A percentile compares a stretch with the other conserved stretches of the same genome.
These are phyloP conservation scores for Hortiboletus flavorubellus DNA, from an alignment of 768 basidiomycete species.

Conservation along the genomic window DNA sequence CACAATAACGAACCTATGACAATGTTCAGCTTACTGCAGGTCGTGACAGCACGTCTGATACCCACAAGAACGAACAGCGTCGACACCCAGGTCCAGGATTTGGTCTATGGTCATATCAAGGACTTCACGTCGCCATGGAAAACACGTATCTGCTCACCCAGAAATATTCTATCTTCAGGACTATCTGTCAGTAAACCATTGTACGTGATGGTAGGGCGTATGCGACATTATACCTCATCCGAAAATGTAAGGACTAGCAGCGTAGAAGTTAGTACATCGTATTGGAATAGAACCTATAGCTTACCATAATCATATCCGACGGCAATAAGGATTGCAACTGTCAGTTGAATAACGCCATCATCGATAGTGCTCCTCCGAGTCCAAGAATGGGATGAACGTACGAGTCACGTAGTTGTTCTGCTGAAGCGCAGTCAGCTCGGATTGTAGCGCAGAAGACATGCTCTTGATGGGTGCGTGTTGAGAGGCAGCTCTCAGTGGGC, in stretches of 20 bases:
- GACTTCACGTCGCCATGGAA: not conserved
- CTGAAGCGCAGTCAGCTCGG: not conserved
- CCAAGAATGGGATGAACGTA: not conserved
- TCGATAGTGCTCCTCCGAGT: not conserved
- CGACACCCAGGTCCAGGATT: constrained; percentile 3
- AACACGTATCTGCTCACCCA: not conserved
- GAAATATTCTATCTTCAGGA: not conserved
- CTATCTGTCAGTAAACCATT: not conserved
- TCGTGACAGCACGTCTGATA: not conserved
- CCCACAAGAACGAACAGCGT: constrained; percentile 6
- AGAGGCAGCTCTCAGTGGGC: too few species aligned
- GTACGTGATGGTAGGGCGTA: not conserved
- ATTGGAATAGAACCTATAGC: not conserved
- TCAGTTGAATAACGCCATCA: not conserved
- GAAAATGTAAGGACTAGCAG: not conserved
- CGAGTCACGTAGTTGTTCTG: not conserved
- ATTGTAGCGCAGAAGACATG: not conserved
- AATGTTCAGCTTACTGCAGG: not conserved
- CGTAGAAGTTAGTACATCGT: not conserved
- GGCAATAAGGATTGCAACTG: not conserved
- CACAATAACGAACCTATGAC: constrained; percentile 12
- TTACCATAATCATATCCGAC: not conserved
- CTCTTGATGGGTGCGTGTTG: not conserved
- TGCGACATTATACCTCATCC: not conserved
- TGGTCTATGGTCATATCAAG: not conserved